Evolutionary conservation across 106 monocot species (phyloP).

Genomic region (Platanthera guangdongensis): DNA sequence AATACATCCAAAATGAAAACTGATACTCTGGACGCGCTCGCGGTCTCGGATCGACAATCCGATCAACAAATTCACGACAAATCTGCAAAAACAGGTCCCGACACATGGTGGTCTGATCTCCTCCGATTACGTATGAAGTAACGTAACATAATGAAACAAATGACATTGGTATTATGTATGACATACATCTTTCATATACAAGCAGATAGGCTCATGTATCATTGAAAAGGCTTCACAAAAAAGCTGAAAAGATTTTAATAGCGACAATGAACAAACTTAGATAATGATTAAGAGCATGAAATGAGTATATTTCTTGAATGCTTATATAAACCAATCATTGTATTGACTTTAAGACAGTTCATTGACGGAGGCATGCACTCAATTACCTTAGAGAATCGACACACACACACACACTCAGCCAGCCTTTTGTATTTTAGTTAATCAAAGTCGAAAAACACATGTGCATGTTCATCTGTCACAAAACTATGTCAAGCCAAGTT

Average conservation of each 20-base stretch:
- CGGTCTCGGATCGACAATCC: no score
- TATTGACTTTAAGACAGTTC: background rate
- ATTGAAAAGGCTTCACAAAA: background rate
- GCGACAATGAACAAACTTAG: background rate
- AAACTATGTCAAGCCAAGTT: background rate
- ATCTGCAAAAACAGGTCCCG: no score
- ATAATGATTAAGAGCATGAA: background rate
- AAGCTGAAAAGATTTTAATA: background rate
- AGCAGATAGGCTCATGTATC: background rate
- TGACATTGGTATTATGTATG: background rate
- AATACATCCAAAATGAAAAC: no score
- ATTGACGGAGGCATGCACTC: no score
- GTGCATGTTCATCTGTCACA: background rate
- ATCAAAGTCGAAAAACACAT: background rate
- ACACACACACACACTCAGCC: no score
- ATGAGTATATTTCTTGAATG: background rate
- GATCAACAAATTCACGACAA: background rate
- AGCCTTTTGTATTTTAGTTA: background rate
- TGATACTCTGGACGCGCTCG: no score
- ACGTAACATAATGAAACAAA: background rate
- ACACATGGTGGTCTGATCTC: no score
- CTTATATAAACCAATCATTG: background rate
- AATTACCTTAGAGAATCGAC: no score
- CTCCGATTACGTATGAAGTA: background rate
- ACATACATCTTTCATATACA: background rate